Percentiles rank a stretch among this genome's conserved stretches.
These are phyloP conservation scores for Salix exigua DNA, from an alignment of 345 rosid species.

Conservation along the genomic window DNA sequence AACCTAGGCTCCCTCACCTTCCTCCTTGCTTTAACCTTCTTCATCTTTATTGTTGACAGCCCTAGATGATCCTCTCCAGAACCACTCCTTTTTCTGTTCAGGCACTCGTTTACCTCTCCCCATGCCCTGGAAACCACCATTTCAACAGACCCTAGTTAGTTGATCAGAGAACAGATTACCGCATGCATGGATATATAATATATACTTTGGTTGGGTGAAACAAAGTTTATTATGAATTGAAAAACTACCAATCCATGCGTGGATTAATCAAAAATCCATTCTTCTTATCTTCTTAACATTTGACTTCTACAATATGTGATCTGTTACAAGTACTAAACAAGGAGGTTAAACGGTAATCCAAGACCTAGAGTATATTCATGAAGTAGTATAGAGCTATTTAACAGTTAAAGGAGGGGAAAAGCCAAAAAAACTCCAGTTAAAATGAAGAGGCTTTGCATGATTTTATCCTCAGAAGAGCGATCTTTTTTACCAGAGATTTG, in stretches of 20 bases:
- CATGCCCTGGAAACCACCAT: slow-evolving; percentile 44
- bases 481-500: slow-evolving; percentile 60
- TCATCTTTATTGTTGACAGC: slow-evolving; percentile 63
- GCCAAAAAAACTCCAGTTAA: neutral
- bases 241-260: neutral
- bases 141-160: neutral
- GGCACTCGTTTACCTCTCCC: slow-evolving; percentile 41
- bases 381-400: neutral
- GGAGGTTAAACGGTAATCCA: neutral
- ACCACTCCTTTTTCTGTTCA: slow-evolving; percentile 38
- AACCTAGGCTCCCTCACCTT: slow-evolving; percentile 97
- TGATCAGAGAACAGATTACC: neutral
- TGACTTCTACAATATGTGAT: neutral
- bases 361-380: neutral
- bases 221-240: neutral
- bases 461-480: neutral
- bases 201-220: neutral
- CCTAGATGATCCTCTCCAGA: slow-evolving; percentile 39
- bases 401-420: neutral
- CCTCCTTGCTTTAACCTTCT: slow-evolving; percentile 74
- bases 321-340: neutral
- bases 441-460: too few relatives aligned
- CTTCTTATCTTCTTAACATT: neutral
- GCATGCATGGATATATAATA: neutral
- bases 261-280: neutral